A percentile compares a stretch with the other conserved stretches of the same genome.
These are phyloP conservation scores for Pseudoperonospora humuli DNA, from an alignment of 352 stramenopile species.

Conservation along the genomic window DNA sequence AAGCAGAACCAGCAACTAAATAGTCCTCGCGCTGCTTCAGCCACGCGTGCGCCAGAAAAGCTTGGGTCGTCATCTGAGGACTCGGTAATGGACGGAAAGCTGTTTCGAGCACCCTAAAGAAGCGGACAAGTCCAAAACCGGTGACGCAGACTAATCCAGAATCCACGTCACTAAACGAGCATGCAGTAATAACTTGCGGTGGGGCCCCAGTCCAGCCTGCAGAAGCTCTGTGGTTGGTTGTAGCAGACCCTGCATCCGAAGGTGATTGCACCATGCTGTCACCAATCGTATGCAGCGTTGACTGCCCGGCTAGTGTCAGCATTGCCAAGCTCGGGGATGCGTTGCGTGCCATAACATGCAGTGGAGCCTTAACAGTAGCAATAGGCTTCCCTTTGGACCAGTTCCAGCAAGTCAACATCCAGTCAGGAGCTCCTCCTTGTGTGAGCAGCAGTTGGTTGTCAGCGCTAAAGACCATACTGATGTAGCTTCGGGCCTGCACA, in stretches of 20 bases:
- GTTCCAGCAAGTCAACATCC: constrained; percentile 88
- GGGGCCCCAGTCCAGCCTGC: not conserved
- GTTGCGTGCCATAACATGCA: constrained; percentile 44
- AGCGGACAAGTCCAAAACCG: constrained; percentile 75
- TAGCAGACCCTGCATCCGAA: constrained; percentile 14
- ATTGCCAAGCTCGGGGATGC: constrained; percentile 40
- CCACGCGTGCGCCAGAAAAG: constrained; percentile 85
- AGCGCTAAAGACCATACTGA: constrained; percentile 84
- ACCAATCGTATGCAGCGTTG: constrained; percentile 15
- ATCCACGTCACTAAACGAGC: constrained; percentile 86
- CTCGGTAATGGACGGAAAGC: constrained; percentile 79
- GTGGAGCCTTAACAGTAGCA: constrained; percentile 59
- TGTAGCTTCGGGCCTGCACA: constrained; percentile 48
- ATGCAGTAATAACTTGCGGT: constrained; percentile 59
- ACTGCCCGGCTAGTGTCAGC: constrained; percentile 24
- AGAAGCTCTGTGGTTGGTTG: constrained; percentile 2
- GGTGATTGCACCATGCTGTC: constrained; percentile 18
- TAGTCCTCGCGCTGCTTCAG: constrained; percentile 87
- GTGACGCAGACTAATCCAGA: constrained; percentile 82
- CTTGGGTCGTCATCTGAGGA: constrained; percentile 55
- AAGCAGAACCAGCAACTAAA: constrained; percentile 75
- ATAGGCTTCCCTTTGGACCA: constrained; percentile 89
- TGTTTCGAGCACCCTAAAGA: constrained; percentile 87
- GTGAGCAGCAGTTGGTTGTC: constrained; percentile 89
- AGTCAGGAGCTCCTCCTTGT: constrained; percentile 77